Evolutionary conservation across 2,329 filamentous ascomycete species (phyloP).

Genomic region (Aspergillus sp.): DNA sequence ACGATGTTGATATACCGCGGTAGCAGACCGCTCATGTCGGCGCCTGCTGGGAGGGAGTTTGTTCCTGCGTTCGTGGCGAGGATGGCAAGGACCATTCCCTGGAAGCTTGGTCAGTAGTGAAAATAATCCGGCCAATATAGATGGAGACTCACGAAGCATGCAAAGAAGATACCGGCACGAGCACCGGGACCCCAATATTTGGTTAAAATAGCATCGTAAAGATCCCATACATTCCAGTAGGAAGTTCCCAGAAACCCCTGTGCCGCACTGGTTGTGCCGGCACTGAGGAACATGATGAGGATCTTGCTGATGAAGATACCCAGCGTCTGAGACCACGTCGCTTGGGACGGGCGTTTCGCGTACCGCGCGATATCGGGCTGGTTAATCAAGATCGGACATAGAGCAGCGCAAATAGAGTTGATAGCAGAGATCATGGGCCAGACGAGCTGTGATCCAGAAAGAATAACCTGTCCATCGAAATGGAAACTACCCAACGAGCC

Average conservation of each 20-base stretch:
- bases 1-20: constrained; percentile 46
- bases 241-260: constrained; percentile 1
- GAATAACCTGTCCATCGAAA: not conserved
- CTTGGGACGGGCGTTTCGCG: not conserved
- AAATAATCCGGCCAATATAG: not conserved
- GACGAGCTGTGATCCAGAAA: not conserved
- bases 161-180: constrained; percentile 3
- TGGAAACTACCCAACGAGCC: not conserved
- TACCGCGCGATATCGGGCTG: constrained; percentile 9
- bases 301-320: constrained; percentile 1
- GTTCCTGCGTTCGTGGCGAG: not conserved
- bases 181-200: constrained; percentile 4
- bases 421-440: constrained; percentile 6
- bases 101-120: not conserved
- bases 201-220: constrained; percentile 4
- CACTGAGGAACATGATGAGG: not conserved
- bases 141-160: not conserved
- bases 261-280: not conserved
- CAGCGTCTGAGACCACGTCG: not conserved
- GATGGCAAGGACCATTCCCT: no score
- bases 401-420: not conserved
- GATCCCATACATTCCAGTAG: constrained; percentile 13
- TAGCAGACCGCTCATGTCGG: constrained; percentile 44
- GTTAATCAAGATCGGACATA: not conserved
- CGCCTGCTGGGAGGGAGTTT: constrained; percentile 26